phyloP scores from a whole-genome alignment of 768 basidiomycete species.

The Cantharellus anzutake region DNA sequence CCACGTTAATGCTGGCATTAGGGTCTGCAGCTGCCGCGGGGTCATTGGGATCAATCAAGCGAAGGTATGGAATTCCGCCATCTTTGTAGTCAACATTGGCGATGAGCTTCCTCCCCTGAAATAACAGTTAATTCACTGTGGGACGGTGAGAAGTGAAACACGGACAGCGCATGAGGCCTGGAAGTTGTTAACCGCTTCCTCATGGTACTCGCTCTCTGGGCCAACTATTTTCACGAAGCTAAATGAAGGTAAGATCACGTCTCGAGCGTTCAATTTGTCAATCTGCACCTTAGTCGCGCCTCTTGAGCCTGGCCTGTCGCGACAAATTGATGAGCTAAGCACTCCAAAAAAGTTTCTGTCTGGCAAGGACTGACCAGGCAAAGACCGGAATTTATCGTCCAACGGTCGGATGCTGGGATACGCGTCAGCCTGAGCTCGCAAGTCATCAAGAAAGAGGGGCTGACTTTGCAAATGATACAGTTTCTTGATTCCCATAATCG shows the following conservation, averaged over 20 bases:
- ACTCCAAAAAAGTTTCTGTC: background rate
- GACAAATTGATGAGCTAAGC: background rate
- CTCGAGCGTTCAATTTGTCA: background rate
- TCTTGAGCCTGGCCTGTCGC: conserved; percentile 51
- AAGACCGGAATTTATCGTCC: conserved; percentile 71
- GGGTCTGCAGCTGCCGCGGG: conserved; percentile 48
- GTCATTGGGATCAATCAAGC: conserved; percentile 79
- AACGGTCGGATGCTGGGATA: conserved; percentile 51
- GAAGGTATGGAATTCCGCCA: conserved; percentile 59
- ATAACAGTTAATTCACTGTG: background rate
- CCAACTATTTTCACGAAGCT: conserved; percentile 79
- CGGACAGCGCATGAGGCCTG: conserved; percentile 49
- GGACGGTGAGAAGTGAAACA: background rate
- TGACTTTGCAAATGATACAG: conserved; percentile 36
- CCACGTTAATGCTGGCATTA: conserved; percentile 67
- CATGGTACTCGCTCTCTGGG: conserved; percentile 68
- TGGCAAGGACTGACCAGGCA: conserved; percentile 38
- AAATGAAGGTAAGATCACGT: conserved; percentile 2
- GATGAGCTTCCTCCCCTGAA: conserved; percentile 73
- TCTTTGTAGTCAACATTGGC: conserved; percentile 89
- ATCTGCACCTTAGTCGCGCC: conserved; percentile 59
- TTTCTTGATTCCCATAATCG: conserved; percentile 90
- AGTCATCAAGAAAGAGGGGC: background rate
- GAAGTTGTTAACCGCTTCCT: conserved; percentile 77
- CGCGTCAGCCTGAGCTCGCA: background rate